Percentiles rank a stretch among this genome's conserved stretches.
Conservation (phyloP, 2,329 filamentous ascomycete species). For the Fusarium denticulatum region DNA sequence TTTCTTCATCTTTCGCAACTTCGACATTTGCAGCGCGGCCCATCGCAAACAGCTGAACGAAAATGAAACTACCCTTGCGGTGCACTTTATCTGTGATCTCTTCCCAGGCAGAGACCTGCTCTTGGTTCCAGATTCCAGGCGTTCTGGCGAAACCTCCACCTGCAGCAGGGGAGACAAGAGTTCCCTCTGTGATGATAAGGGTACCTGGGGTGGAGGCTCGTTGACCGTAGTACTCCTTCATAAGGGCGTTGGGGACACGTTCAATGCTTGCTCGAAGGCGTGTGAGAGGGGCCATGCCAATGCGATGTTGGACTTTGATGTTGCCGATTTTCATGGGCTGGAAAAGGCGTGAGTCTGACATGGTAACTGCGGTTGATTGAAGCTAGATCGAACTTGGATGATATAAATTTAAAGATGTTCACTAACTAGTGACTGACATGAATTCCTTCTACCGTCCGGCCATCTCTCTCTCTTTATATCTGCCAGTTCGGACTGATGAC, state of each 20-base stretch:
- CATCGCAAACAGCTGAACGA: conserved; percentile 69
- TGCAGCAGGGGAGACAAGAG: conserved; percentile 52
- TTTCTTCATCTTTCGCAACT: conserved; percentile 41
- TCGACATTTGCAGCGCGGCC: conserved; percentile 62
- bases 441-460: fast-evolving
- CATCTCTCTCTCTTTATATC: background rate
- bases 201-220: conserved; percentile 54
- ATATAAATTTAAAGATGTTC: fast-evolving
- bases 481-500: background rate
- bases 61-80: conserved; percentile 68
- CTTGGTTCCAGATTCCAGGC: conserved; percentile 67
- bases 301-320: conserved; percentile 52
- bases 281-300: conserved; percentile 68
- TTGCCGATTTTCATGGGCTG: conserved; percentile 55
- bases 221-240: conserved; percentile 60
- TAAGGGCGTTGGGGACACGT: conserved; percentile 36
- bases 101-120: conserved; percentile 69
- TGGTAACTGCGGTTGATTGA: fast-evolving
- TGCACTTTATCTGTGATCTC: conserved; percentile 71
- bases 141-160: conserved; percentile 53
- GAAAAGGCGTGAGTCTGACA: conserved; percentile 51
- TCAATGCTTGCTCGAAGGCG: conserved; percentile 58
- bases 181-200: conserved; percentile 57
- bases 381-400: fast-evolving
- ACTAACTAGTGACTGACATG: fast-evolving